These are phyloP conservation scores for Floccularia luteovirens DNA, from an alignment of 768 basidiomycete species.

Conservation along the genomic window DNA sequence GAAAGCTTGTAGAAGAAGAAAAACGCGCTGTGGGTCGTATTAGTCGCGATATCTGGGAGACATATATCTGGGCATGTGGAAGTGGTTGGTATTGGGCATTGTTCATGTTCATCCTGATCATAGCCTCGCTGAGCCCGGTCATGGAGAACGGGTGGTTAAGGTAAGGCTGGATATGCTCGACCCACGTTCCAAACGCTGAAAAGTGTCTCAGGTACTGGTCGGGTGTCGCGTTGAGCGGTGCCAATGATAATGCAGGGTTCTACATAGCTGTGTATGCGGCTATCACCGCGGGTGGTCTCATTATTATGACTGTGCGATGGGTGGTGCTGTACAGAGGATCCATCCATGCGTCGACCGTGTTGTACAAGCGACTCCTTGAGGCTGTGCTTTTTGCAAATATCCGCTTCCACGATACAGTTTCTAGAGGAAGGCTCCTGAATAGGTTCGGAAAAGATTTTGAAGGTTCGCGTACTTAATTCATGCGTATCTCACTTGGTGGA, in stretches of 20 bases:
- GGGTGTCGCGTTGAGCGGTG: conserved; percentile 25
- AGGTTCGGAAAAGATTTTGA: conserved; percentile 73
- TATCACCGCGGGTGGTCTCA: conserved; percentile 24
- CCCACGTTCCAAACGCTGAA: conserved; percentile 3
- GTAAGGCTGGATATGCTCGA: conserved; percentile 16
- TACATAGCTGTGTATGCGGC: conserved; percentile 65
- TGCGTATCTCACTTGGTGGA: background rate
- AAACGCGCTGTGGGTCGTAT: conserved; percentile 72
- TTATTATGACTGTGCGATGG: conserved; percentile 48
- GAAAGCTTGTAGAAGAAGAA: conserved; percentile 73
- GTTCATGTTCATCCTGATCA: conserved; percentile 42
- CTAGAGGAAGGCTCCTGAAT: conserved; percentile 76
- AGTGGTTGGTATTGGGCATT: conserved; percentile 50
- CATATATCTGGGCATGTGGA: conserved; percentile 28
- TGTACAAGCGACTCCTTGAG: conserved; percentile 69
- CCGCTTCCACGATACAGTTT: conserved; percentile 90
- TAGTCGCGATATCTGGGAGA: conserved; percentile 53
- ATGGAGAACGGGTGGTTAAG: conserved; percentile 68
- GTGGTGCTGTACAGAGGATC: conserved; percentile 70
- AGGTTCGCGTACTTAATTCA: background rate
- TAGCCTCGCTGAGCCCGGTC: conserved; percentile 60
- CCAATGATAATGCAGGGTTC: conserved; percentile 34
- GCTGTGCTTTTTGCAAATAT: conserved; percentile 81
- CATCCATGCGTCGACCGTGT: conserved; percentile 64
- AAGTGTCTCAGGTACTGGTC: conserved; percentile 45